Evolutionary conservation across 2,329 filamentous ascomycete genomes (phyloP), one percentile per base, ranked within the genome.

Genomic region (Aspergillus tamarii): DNA sequence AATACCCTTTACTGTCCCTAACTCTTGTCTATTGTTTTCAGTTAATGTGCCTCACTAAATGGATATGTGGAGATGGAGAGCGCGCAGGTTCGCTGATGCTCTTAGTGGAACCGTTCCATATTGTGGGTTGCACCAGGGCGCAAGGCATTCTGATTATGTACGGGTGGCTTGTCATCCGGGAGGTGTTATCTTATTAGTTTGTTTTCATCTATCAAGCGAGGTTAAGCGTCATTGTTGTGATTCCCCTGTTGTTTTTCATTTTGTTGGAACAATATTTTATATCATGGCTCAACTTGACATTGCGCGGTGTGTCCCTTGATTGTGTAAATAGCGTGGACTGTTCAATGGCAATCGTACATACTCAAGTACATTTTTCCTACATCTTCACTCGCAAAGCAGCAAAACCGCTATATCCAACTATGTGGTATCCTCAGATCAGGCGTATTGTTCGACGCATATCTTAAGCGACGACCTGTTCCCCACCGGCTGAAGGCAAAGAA

Each of bases 401-500:
- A 46, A 21, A 30, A 1, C 12, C 4, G 14, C 26, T 50, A 28
- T 50, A 32, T 19, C 14, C 46, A 19, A 3, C 14, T 16, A 26
- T 4, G 14, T 34, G 16, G 14, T 28, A 52, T 30, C 28, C 11
- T 34, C 48, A 30, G 10, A 19, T 30, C 19, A 34, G 10, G 48
- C 19, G 3, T n/a, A 34, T n/a, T 21, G 16, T 19, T 30, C 16
- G 4, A 19, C 48, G 6, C 11, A 9, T 6, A 21, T n/a, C 10
- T 32, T 21, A 28, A 26, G 21, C 12, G 26, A 23, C 48, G 34
- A 32, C 10, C 28, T 2, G 14, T 21, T 60, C 63, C 48, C 36
- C 32, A n/a, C 30, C 50, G 16, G 67, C 72, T 23, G 73, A 74
- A 41, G 75, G 76, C 63, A 77, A 69, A 60, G 72, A 72, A 72